Evolutionary conservation across 148 eudicot genomes (phyloP), one percentile per base, ranked within the genome.

Genomic region (Selenicereus undatus): DNA sequence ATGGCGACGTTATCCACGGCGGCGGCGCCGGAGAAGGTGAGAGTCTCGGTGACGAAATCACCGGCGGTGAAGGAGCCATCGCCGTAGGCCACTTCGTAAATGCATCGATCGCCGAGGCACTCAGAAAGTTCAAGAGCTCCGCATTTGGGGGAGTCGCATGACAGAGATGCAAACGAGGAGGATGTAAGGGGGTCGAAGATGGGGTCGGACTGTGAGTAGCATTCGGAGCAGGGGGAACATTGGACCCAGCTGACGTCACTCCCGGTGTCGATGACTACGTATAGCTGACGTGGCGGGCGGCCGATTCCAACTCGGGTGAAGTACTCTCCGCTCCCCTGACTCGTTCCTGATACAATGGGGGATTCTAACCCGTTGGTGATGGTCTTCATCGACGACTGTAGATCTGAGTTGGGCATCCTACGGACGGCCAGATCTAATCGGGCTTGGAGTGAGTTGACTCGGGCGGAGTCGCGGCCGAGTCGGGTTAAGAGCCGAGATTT

Each of bases 1-100:
- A 95, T 81, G 5, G 98, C 98, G 0, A 95, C 74, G 36, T 87
- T 76, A 2, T 75, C 16, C 0, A 91, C 89, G 1, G 91, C 73
- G 30, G 85, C 83, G 0, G 81, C 88, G 3, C 80, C 89, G 52
- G 77, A 81, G 74, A 92, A 89, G 3, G 95, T 88, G 26, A 95
- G 76, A 3, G 92, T 90, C 74, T 95, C 98, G 26, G 91, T 91
- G 1, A 86, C 90, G 45, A 93, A 88, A 62, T 95, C 93, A 0
- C 99, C 98, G 29, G 91, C 93, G 26, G 98, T 93, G 85, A 91
- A 95, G 8, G 98, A 94, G 0, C 97, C 98, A 27, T 94, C 98
- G n/a, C 99, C 98, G 79, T 93, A 95, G 5, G 97, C 91, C 0
- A 95, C 98, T 78, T 95, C 91, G 83, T 95, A 95, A 42, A 92